Evolutionary conservation across 306 rosid genomes (phyloP).

Genomic region (Pyrus betulifolia): DNA sequence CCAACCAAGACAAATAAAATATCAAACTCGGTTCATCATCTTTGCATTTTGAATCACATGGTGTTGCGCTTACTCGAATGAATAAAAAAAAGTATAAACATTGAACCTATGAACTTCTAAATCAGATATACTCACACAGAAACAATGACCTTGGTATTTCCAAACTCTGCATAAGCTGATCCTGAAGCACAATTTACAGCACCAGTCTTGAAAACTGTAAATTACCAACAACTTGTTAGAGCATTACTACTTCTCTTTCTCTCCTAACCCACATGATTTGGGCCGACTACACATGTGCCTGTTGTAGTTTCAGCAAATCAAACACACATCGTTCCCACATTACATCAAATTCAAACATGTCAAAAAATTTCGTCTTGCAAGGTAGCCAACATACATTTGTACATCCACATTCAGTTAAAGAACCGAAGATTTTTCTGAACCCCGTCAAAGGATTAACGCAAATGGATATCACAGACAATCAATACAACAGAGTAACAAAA

Average conservation of each 20-base stretch:
- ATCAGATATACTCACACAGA: conserved; percentile 70
- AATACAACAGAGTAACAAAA: neutral
- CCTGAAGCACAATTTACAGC: conserved; percentile 96
- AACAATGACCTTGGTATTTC: conserved; percentile 89
- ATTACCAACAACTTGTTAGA: conserved; percentile 5
- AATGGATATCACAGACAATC: neutral
- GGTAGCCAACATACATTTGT: neutral
- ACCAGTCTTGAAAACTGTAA: conserved; percentile 85
- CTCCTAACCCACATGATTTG: neutral
- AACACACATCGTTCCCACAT: neutral
- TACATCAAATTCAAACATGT: neutral
- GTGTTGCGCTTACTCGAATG: no score
- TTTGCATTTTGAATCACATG: neutral
- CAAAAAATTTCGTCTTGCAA: neutral
- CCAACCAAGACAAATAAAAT: neutral
- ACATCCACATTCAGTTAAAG: neutral
- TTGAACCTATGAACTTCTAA: neutral
- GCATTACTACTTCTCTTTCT: neutral
- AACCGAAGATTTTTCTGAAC: neutral
- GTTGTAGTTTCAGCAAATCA: neutral
- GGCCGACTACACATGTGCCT: neutral
- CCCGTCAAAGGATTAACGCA: neutral
- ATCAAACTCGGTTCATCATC: neutral
- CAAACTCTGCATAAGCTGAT: conserved; percentile 95
- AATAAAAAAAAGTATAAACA: no score